These are phyloP conservation scores for Mucor sp. DNA, from an alignment of 371 early-diverging fungal species.

Conservation along the genomic window DNA sequence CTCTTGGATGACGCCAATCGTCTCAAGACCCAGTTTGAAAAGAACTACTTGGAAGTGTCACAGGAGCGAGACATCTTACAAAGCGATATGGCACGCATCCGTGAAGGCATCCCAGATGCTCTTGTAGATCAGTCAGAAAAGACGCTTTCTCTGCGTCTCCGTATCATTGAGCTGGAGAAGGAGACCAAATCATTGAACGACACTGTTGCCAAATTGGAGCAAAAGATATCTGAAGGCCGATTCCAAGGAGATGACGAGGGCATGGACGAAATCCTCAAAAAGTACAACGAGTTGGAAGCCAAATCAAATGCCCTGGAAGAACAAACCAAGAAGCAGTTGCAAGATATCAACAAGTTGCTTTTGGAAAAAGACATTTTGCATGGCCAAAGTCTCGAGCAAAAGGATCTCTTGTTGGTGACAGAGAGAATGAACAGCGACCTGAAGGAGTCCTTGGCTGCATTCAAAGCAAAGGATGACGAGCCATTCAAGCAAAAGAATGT, in stretches of 20 bases:
- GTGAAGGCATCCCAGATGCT: slow-evolving; percentile 52
- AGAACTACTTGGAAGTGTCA: slow-evolving; percentile 70
- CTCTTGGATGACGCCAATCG: slow-evolving; percentile 75
- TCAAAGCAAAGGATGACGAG: slow-evolving; percentile 69
- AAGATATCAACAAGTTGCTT: slow-evolving; percentile 67
- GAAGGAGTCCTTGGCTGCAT: slow-evolving; percentile 68
- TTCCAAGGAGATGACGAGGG: slow-evolving; percentile 36
- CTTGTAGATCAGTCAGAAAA: slow-evolving; percentile 35
- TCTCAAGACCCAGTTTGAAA: slow-evolving; percentile 71
- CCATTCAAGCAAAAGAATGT: slow-evolving; percentile 61
- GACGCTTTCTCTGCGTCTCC: slow-evolving; percentile 44
- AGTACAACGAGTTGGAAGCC: slow-evolving; percentile 31
- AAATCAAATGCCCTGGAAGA: slow-evolving; percentile 60
- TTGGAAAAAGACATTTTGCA: slow-evolving; percentile 68
- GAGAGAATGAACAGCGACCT: slow-evolving; percentile 64
- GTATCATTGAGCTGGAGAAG: slow-evolving; percentile 48
- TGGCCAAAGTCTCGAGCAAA: slow-evolving; percentile 56
- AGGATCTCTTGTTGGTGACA: slow-evolving; percentile 53
- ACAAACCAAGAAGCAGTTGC: slow-evolving; percentile 62
- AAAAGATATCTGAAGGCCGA: slow-evolving; percentile 41
- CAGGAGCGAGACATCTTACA: slow-evolving; percentile 73
- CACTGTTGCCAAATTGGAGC: slow-evolving; percentile 28
- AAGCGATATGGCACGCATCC: slow-evolving; percentile 70
- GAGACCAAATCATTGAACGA: slow-evolving; percentile 43
- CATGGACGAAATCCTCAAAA: slow-evolving; percentile 33